Conservation (phyloP, 148 eudicot genomes). For the Amaranthus cruentus region DNA sequence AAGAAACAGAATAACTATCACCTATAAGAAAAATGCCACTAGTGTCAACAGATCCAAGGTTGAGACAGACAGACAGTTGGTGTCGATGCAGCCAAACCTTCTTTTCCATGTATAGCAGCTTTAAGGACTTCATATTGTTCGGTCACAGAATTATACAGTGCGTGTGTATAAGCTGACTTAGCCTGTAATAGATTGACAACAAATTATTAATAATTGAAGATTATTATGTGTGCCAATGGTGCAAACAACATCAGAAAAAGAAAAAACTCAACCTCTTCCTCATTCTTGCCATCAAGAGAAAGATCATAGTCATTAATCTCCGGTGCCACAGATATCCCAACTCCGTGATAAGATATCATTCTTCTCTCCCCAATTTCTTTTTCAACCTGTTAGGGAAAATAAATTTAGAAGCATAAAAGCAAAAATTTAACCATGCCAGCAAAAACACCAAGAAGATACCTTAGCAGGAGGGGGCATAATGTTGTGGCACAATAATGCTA, state of each 20-base stretch:
- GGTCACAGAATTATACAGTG: constrained; percentile 49
- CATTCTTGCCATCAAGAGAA: constrained; percentile 41
- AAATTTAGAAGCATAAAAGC: neutral
- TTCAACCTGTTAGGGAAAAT: constrained; percentile 56
- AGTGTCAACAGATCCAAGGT: constrained; percentile 39
- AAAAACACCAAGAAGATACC: constrained; percentile 39
- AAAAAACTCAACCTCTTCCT: constrained; percentile 58
- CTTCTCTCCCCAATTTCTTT: constrained; percentile 96
- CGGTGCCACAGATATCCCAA: constrained; percentile 71
- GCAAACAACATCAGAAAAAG: neutral
- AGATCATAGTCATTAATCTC: constrained; percentile 45
- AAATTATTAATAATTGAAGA: neutral
- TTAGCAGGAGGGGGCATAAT: constrained; percentile 95
- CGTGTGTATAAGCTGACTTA: constrained; percentile 48
- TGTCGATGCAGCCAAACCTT: constrained; percentile 65
- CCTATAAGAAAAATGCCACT: constrained; percentile 19
- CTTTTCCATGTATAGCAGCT: constrained; percentile 59
- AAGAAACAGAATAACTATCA: constrained; percentile 7
- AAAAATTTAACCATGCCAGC: neutral
- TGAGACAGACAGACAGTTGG: constrained; percentile 60
- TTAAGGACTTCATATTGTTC: constrained; percentile 70
- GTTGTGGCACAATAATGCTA: constrained; percentile 75
- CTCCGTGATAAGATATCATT: constrained; percentile 69
- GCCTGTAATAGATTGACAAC: constrained; percentile 44
- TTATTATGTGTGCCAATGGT: neutral